Evolutionary conservation across 331 rosid genomes (phyloP).

Genomic region (Cucumis variabilis): DNA sequence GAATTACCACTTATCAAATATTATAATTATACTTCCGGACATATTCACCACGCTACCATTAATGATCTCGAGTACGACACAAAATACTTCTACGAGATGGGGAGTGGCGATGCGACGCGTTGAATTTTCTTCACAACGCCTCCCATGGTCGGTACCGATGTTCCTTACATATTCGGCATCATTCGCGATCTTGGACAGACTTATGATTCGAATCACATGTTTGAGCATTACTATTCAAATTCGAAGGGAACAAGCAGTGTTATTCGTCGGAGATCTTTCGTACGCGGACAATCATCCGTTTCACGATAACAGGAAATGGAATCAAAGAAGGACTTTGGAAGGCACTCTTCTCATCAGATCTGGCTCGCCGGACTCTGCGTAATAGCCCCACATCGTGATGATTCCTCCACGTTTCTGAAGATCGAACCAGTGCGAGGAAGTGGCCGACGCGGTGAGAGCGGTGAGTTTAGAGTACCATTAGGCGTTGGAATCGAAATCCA

Average conservation of each 20-base stretch:
- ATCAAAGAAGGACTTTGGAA: background rate
- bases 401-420: too few species aligned
- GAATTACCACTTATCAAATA: constrained; percentile 46
- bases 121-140: constrained; percentile 71
- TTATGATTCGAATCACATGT: constrained; percentile 41
- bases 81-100: constrained; percentile 72
- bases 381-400: too few species aligned
- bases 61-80: constrained; percentile 55
- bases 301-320: constrained; percentile 53
- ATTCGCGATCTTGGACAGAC: constrained; percentile 68
- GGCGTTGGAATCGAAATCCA: too few species aligned
- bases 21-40: constrained; percentile 67
- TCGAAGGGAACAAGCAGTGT: constrained; percentile 47
- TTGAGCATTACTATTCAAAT: constrained; percentile 47
- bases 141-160: constrained; percentile 75
- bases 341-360: too few species aligned
- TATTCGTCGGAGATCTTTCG: constrained; percentile 57
- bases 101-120: constrained; percentile 46
- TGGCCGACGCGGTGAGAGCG: too few species aligned
- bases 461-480: too few species aligned
- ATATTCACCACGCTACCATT: constrained; percentile 67
- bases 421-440: too few species aligned
- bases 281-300: constrained; percentile 49
- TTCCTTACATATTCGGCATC: constrained; percentile 78
- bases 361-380: too few species aligned